Conservation (phyloP, 225 moss, liverwort and hornwort genomes). For the Physcomitrium patens region DNA sequence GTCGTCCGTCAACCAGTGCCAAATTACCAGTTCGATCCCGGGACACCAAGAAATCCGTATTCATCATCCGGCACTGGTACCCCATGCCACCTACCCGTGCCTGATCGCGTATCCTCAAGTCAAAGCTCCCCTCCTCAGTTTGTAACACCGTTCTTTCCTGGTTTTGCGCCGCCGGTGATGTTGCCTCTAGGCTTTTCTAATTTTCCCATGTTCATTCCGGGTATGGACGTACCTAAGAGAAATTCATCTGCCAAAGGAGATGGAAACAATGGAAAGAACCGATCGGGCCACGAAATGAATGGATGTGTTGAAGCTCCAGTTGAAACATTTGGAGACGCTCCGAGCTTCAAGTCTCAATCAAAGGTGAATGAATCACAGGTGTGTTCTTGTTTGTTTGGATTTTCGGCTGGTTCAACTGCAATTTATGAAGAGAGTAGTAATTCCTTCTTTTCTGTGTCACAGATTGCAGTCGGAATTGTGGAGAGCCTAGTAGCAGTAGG, state of each 20-base stretch:
- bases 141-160: slow-evolving; percentile 31
- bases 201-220: slow-evolving; percentile 40
- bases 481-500: slow-evolving; percentile 60
- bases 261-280: slow-evolving; percentile 33
- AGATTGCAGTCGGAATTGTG: slow-evolving; percentile 49
- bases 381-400: too few relatives aligned
- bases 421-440: slow-evolving; percentile 7
- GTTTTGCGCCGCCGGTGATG: slow-evolving; percentile 29
- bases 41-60: slow-evolving; percentile 30
- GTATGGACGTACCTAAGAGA: slow-evolving; percentile 42
- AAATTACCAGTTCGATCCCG: slow-evolving; percentile 46
- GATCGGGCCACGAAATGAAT: slow-evolving; percentile 38
- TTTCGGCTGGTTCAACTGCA: too few relatives aligned
- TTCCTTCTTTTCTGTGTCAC: slow-evolving; percentile 26
- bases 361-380: slow-evolving; percentile 32
- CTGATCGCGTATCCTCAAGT: slow-evolving; percentile 30
- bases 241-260: slow-evolving; percentile 27
- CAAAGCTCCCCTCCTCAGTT: slow-evolving; percentile 39
- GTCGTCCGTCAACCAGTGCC: slow-evolving; percentile 37
- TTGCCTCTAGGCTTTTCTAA: slow-evolving; percentile 37
- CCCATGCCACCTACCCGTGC: slow-evolving; percentile 26
- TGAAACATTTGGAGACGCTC: slow-evolving; percentile 30
- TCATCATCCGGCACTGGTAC: neutral
- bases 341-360: slow-evolving; percentile 12
- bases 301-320: slow-evolving; percentile 33